Evolutionary conservation across 495 filamentous ascomycete species (phyloP).

Genomic region (Penicillium simplicissimum): DNA sequence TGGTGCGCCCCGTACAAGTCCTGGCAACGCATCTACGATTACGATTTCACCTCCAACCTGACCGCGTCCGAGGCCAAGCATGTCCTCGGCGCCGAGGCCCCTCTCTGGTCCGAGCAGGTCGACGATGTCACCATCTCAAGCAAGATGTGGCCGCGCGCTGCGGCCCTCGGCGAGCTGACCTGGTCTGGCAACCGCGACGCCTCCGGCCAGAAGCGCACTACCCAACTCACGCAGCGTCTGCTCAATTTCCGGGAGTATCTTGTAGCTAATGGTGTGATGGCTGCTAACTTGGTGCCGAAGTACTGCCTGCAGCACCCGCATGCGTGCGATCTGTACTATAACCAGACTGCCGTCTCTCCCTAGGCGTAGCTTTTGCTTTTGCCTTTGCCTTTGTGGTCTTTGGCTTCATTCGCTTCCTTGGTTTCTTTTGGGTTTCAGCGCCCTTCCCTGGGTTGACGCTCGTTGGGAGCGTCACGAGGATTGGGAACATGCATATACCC

Average conservation of each 20-base stretch:
- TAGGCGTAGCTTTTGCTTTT: background rate
- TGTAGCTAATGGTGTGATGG: constrained; percentile 53
- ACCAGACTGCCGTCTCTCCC: constrained; percentile 46
- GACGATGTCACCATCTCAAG: constrained; percentile 51
- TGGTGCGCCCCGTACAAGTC: constrained; percentile 63
- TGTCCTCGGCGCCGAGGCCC: constrained; percentile 51
- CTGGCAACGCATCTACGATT: constrained; percentile 63
- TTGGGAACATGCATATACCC: background rate
- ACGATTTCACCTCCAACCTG: constrained; percentile 55
- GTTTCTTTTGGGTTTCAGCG: background rate
- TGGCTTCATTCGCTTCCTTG: background rate
- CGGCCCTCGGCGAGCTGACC: constrained; percentile 53
- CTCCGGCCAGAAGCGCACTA: constrained; percentile 50
- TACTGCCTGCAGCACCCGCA: constrained; percentile 59
- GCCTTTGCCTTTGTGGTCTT: background rate
- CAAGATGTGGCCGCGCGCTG: constrained; percentile 57
- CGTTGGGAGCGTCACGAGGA: background rate
- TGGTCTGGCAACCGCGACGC: constrained; percentile 57
- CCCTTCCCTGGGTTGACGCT: background rate
- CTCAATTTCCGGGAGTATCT: constrained; percentile 61
- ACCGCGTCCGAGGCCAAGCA: constrained; percentile 45
- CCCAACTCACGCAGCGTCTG: constrained; percentile 53
- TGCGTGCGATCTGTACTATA: constrained; percentile 53
- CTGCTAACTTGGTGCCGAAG: constrained; percentile 51
- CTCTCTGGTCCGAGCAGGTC: constrained; percentile 57